A percentile compares a stretch with the other conserved stretches of the same genome.
Evolutionary conservation across 2,329 filamentous ascomycete species (phyloP).

Genomic region (Cercospora nicotianae): DNA sequence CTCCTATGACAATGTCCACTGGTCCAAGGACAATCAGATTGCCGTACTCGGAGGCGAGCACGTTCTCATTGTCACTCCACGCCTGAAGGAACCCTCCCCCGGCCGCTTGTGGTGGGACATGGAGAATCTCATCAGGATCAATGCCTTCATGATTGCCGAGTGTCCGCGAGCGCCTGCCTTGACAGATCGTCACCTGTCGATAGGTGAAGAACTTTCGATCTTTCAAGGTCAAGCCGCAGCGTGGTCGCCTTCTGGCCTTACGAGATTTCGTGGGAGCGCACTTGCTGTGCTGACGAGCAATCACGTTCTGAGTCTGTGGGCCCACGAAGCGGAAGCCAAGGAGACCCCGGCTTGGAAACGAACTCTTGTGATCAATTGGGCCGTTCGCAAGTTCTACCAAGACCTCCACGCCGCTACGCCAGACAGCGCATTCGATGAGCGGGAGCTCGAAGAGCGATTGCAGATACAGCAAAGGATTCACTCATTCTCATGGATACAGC

Average conservation of each 20-base stretch:
- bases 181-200: constrained; percentile 51
- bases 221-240: constrained; percentile 52
- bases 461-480: constrained; percentile 43
- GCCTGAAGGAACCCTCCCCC: constrained; percentile 25
- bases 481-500: constrained; percentile 45
- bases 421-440: constrained; percentile 25
- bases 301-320: constrained; percentile 58
- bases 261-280: constrained; percentile 54
- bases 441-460: constrained; percentile 18
- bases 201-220: constrained; percentile 60
- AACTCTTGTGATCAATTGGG: constrained; percentile 54
- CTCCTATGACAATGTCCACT: constrained; percentile 55
- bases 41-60: constrained; percentile 58
- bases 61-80: constrained; percentile 51
- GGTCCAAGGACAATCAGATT: constrained; percentile 60
- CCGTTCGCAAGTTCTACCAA: constrained; percentile 45
- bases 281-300: constrained; percentile 60
- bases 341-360: constrained; percentile 53
- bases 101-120: constrained; percentile 16
- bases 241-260: constrained; percentile 60
- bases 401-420: constrained; percentile 9
- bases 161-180: constrained; percentile 48
- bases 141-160: constrained; percentile 55
- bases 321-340: constrained; percentile 46
- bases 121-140: constrained; percentile 46